Conservation (phyloP, 345 rosid genomes). For the Linum tenue region DNA sequence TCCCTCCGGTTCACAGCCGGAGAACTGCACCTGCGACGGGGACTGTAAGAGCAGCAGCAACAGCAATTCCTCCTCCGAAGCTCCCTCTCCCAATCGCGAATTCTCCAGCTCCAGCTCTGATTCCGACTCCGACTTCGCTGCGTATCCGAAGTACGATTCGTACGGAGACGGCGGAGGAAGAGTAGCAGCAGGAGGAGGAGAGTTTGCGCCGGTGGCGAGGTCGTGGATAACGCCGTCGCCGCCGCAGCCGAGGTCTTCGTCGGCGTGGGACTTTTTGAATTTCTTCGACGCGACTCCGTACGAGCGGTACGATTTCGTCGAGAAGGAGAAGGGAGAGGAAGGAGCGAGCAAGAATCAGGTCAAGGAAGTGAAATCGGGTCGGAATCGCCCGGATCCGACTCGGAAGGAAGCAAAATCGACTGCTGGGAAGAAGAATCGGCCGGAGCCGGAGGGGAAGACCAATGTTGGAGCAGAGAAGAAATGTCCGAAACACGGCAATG, state of each 20-base stretch:
- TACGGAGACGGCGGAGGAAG: neutral
- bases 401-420: neutral
- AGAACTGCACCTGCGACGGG: neutral
- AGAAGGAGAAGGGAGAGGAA: constrained; percentile 15
- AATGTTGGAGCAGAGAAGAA: constrained; percentile 9
- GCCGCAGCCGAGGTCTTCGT: constrained; percentile 33
- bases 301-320: constrained; percentile 29
- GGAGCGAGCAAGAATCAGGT: constrained; percentile 3
- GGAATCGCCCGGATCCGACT: neutral
- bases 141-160: constrained; percentile 1
- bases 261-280: constrained; percentile 58
- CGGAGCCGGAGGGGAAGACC: constrained; percentile 7
- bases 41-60: neutral
- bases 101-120: constrained; percentile 24
- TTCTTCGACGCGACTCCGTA: constrained; percentile 36
- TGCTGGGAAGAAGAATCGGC: neutral
- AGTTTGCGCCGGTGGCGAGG: neutral
- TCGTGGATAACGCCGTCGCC: constrained; percentile 40
- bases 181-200: neutral
- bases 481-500: neutral
- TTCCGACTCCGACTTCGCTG: constrained; percentile 31
- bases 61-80: neutral
- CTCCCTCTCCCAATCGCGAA: constrained; percentile 7
- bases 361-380: neutral
- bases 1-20: neutral